Evolutionary conservation across 331 rosid species (phyloP).

Genomic region (Acacia pycnantha): DNA sequence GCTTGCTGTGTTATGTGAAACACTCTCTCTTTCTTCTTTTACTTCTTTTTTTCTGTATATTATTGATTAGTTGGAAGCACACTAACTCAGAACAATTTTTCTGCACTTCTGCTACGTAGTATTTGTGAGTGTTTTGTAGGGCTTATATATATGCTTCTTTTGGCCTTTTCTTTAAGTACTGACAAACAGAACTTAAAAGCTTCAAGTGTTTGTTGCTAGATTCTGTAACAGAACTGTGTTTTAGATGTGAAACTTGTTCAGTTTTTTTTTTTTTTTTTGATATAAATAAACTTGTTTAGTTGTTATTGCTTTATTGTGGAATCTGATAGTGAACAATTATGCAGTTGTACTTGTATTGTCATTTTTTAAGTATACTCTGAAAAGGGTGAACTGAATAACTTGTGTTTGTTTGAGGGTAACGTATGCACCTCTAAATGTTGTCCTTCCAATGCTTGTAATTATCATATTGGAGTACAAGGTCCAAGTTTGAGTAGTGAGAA

Average conservation of each 20-base stretch:
- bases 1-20: conserved; percentile 84
- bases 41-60: not conserved
- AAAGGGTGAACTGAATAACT: not conserved
- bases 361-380: not conserved
- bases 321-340: not conserved
- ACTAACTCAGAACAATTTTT: conserved; percentile 24
- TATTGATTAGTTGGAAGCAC: conserved; percentile 21
- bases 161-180: not conserved
- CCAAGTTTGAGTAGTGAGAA: not conserved
- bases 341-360: not conserved
- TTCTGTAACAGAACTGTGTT: not conserved
- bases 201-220: not conserved
- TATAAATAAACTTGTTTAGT: not conserved
- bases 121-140: conserved; percentile 17
- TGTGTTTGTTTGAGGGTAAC: not conserved
- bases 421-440: not conserved
- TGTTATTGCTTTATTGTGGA: not conserved
- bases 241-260: not conserved
- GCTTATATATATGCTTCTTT: not conserved
- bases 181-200: not conserved
- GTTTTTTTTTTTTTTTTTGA: too few species aligned
- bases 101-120: conserved; percentile 2
- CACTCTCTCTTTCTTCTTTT: not conserved
- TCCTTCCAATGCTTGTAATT: not conserved
- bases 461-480: not conserved